Percentiles rank a stretch among this genome's conserved stretches.
These are phyloP conservation scores for Dacryopinax primogenitus DNA, from an alignment of 768 basidiomycete species.

Conservation along the genomic window DNA sequence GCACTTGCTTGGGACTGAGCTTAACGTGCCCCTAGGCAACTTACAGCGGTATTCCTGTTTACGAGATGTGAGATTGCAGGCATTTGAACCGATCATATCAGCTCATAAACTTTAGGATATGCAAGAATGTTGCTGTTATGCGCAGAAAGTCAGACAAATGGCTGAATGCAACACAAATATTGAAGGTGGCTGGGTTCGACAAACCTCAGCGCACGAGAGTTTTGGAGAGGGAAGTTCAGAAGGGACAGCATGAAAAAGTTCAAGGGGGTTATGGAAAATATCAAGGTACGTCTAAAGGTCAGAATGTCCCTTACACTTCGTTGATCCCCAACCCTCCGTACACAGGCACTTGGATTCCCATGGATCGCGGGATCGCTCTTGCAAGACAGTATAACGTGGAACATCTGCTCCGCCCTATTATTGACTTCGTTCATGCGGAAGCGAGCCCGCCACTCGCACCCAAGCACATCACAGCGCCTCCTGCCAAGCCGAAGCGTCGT, in stretches of 20 bases:
- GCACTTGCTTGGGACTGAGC: neutral
- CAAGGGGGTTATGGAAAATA: constrained; percentile 99
- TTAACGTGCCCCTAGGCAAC: constrained; percentile 47
- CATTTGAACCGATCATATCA: constrained; percentile 18
- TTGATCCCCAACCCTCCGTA: too few relatives aligned
- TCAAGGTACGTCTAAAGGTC: constrained; percentile 54
- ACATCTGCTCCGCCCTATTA: constrained; percentile 70
- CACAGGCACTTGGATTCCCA: constrained; percentile 98
- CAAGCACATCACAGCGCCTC: constrained; percentile 77
- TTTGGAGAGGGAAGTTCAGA: constrained; percentile 93
- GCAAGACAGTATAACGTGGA: constrained; percentile 93
- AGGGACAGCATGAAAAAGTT: constrained; percentile 97
- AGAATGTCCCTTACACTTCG: too few relatives aligned
- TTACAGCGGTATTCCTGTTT: constrained; percentile 85
- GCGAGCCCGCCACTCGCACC: constrained; percentile 82
- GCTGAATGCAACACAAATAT: constrained; percentile 97
- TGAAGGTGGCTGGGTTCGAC: constrained; percentile 98
- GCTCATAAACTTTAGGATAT: constrained; percentile 52
- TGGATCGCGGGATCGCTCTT: constrained; percentile 72
- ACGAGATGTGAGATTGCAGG: constrained; percentile 59
- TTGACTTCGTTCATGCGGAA: constrained; percentile 81
- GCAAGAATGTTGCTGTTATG: constrained; percentile 95
- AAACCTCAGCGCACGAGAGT: constrained; percentile 97
- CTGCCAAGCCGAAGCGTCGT: constrained; percentile 30
- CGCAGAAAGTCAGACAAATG: constrained; percentile 89